These are phyloP conservation scores for Phoma sp. DNA, from an alignment of 2,329 filamentous ascomycete genomes.

Conservation along the genomic window DNA sequence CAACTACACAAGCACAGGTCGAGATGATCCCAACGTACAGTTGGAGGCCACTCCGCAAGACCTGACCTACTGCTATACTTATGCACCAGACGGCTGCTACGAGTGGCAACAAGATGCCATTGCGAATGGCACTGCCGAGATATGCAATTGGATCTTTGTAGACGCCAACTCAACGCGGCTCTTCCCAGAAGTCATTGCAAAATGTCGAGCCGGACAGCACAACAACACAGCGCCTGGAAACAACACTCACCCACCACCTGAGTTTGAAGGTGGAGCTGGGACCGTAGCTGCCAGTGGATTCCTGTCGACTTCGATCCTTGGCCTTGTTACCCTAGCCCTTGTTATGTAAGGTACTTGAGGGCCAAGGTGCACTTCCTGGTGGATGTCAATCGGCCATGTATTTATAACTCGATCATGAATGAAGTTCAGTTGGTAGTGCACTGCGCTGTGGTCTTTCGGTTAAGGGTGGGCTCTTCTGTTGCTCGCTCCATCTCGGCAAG, in stretches of 20 bases:
- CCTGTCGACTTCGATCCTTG: not conserved
- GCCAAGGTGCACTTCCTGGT: too few species aligned
- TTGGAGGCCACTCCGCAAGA: slow-evolving; percentile 13
- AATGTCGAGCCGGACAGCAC: slow-evolving; percentile 12
- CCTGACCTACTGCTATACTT: slow-evolving; percentile 28
- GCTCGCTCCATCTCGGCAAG: too few species aligned
- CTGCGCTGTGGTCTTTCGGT: too few species aligned
- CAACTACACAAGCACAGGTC: slow-evolving; percentile 9
- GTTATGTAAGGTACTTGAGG: not conserved
- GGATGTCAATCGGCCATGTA: too few species aligned
- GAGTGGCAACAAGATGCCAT: slow-evolving; percentile 23
- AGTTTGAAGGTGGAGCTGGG: slow-evolving; percentile 18
- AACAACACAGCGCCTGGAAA: slow-evolving; percentile 8
- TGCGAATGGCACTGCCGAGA: slow-evolving; percentile 21
- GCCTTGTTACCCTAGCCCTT: not conserved
- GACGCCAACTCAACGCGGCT: slow-evolving; percentile 27
- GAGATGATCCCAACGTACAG: slow-evolving; percentile 23
- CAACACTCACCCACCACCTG: not conserved
- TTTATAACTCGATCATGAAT: too few species aligned
- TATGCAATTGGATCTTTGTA: slow-evolving; percentile 29
- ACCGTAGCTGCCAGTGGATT: not conserved
- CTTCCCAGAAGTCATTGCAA: slow-evolving; percentile 28
- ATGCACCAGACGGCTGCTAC: slow-evolving; percentile 22
- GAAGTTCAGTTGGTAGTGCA: too few species aligned
- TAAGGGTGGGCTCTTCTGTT: too few species aligned